These are phyloP conservation scores for Rhinocladiella similis DNA, from an alignment of 2,329 filamentous ascomycete species.

Conservation along the genomic window DNA sequence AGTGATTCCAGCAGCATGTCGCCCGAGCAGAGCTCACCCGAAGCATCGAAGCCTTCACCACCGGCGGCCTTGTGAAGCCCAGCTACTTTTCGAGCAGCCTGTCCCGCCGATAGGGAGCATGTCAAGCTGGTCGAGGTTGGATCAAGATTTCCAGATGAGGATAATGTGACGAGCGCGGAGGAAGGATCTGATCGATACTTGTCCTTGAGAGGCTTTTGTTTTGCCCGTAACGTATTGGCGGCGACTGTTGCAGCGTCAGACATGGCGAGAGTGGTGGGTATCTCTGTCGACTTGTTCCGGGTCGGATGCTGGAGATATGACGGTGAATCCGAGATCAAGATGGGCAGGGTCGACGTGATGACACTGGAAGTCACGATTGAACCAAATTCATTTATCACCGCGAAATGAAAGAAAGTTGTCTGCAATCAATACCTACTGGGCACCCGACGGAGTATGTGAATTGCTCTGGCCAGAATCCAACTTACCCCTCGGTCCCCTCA, in stretches of 20 bases:
- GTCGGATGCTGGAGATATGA: background rate
- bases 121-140: conserved; percentile 41
- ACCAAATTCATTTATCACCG: too few relatives aligned
- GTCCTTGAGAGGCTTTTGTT: conserved; percentile 52
- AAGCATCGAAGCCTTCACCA: conserved; percentile 43
- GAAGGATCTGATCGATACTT: conserved; percentile 46
- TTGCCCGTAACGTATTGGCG: conserved; percentile 41
- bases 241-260: conserved; percentile 22
- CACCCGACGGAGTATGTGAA: too few relatives aligned
- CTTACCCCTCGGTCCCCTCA: too few relatives aligned
- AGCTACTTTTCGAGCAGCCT: conserved; percentile 45
- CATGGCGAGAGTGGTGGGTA: conserved; percentile 9
- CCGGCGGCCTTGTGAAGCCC: conserved; percentile 51
- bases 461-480: too few relatives aligned
- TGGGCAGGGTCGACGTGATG: too few relatives aligned
- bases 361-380: too few relatives aligned
- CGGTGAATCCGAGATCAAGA: background rate
- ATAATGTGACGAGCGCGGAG: conserved; percentile 48
- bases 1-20: conserved; percentile 54
- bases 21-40: conserved; percentile 50
- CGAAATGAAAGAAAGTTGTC: too few relatives aligned
- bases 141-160: conserved; percentile 47
- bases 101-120: conserved; percentile 48
- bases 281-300: too few relatives aligned
- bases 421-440: background rate